Evolutionary conservation across 495 filamentous ascomycete genomes (phyloP), one percentile per base, ranked within the genome.

Genomic region (Penicillium coprophilum): DNA sequence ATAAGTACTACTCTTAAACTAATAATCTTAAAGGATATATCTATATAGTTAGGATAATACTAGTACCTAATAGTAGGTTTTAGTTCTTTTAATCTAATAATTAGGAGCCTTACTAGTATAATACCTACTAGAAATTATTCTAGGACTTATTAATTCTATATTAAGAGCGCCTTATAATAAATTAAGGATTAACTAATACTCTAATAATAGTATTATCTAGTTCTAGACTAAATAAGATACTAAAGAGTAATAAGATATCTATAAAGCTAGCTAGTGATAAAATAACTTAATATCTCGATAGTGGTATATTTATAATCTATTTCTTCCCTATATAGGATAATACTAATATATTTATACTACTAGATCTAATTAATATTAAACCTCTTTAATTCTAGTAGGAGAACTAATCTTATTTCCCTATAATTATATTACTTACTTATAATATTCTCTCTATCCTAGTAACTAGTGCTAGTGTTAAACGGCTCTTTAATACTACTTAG

Each of bases 1-100:
- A 41, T 53, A 27, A 59, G 15, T 59, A 59, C 20, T 59, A 59
- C 44, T 53, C 27, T n/a, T 21, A 59, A 15, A 57, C 27, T 8
- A 31, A 59, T 59, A 23, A 43, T 49, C 12, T 45, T 44, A 9
- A 34, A 48, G 34, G 38, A n/a, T 31, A 60, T 41, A 32, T 60
- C 19, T 60, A 56, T 30, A 34, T 48, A 20, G 15, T 60, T 41
- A 46, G 23, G 7, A 60, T 34, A 17, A 60, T 60, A 31, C 47
- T 60, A 11, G n/a, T n/a, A 0, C 32, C 31, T 24, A 32, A 12
- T 13, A 56, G 20, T 27, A 55, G 40, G n/a, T 48, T 60, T 27
- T 11, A 60, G 12, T 60, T 60, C 51, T 60, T 60, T 43, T 11
- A 27, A 31, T 27, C 24, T 21, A 39, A 51, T 31, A 49, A 56